phyloP scores from a whole-genome alignment of 2,329 filamentous ascomycete species.

The Phoma sp. region DNA sequence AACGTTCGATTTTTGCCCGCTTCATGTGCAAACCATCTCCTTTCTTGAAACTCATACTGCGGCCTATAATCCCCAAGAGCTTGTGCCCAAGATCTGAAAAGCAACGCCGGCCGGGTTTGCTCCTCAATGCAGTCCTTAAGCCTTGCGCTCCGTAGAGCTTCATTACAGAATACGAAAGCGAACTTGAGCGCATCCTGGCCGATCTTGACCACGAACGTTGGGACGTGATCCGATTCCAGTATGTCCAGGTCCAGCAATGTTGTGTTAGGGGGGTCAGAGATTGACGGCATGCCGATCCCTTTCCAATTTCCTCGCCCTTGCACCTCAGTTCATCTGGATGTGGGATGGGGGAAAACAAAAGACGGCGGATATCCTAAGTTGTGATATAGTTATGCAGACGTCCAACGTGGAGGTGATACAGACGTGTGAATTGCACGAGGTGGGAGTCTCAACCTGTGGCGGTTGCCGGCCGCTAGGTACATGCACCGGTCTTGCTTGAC shows the following conservation, averaged over 20 bases:
- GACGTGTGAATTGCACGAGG: not conserved
- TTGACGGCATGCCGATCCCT: slow-evolving; percentile 1
- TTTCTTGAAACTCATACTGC: slow-evolving; percentile 23
- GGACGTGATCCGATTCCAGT: slow-evolving; percentile 31
- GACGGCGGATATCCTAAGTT: not conserved
- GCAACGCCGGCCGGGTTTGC: slow-evolving; percentile 20
- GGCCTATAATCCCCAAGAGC: slow-evolving; percentile 25
- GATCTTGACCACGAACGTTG: slow-evolving; percentile 34
- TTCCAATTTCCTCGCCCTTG: not conserved
- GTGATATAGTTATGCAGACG: not conserved
- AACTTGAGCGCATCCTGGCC: slow-evolving; percentile 20
- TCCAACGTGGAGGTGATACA: not conserved
- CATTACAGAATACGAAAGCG: slow-evolving; percentile 33
- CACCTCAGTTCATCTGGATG: not conserved
- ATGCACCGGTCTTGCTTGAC: not conserved
- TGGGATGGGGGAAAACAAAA: no score
- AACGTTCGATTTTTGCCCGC: slow-evolving; percentile 22
- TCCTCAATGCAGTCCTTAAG: slow-evolving; percentile 18
- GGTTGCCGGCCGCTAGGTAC: not conserved
- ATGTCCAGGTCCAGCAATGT: slow-evolving; percentile 29
- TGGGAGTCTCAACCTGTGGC: not conserved
- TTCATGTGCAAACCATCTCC: slow-evolving; percentile 27
- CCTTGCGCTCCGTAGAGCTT: slow-evolving; percentile 24
- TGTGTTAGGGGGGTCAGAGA: not conserved
- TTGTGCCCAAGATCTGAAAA: slow-evolving; percentile 40